Evolutionary conservation across 78 protist genomes (phyloP), one percentile per base, ranked within the genome.

Genomic region (Dictyostelium intermedium): DNA sequence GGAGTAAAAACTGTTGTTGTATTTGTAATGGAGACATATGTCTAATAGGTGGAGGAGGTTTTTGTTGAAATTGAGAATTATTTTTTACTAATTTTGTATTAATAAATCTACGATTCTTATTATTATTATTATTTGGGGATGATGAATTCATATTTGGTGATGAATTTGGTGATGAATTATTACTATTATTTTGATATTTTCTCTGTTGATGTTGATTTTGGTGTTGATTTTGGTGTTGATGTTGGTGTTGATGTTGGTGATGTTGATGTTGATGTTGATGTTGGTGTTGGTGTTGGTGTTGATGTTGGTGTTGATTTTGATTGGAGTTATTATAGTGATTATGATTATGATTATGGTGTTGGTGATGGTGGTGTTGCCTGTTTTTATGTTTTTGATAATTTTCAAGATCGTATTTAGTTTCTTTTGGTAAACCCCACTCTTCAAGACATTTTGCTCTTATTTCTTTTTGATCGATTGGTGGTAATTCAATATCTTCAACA

Each of bases 341-440:
- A 11, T 27, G n/a, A 70, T 70, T 70, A 72, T 34, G 30, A 35
- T 72, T 72, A 72, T 72, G 37, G 5, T 8, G 3, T 39, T 76
- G 20, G 5, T 41, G 1, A 35, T 72, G 43, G 16, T 72, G 43
- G 1, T 72, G 79, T 10, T 77, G 50, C 37, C 41, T 77, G 23
- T 77, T 77, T 32, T 43, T 35, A 41, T 35, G 43, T 35, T 77
- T 77, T 39, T 77, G 34, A 41, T 39, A 43, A 41, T 77, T 77
- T 77, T 77, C 82, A 41, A 77, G 6, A 25, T 63, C 53, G 45
- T 45, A 45, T 84, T 73, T 87, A 2, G 81, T 34, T 43, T 89
- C 84, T 37, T 47, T 14, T 35, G 91, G 95, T 53, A 91, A 74
- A 3, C 50, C 87, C 95, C 95, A 91, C 66, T 91, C 95, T 9